Conservation (phyloP, 345 rosid genomes). For the Rubroshorea leprosula region DNA sequence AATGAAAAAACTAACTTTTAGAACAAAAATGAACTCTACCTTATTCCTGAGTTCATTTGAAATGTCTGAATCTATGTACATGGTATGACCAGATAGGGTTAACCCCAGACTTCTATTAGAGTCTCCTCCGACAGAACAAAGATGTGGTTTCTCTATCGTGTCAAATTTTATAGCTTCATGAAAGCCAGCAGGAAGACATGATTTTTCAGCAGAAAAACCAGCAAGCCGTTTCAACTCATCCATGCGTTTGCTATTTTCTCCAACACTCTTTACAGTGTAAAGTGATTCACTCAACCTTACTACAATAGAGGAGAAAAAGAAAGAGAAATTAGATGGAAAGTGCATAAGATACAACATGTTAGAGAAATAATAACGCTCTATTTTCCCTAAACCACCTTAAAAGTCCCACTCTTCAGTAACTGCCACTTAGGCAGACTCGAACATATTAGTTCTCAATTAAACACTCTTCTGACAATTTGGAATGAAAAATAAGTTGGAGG, state of each 20-base stretch:
- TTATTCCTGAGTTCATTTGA: conserved; percentile 56
- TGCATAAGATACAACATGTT: too few relatives aligned
- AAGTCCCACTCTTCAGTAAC: too few relatives aligned
- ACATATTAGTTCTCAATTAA: too few relatives aligned
- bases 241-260: conserved; percentile 31
- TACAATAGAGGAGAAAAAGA: conserved; percentile 23
- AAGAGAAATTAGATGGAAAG: not conserved
- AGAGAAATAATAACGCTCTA: too few relatives aligned
- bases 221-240: conserved; percentile 42
- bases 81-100: conserved; percentile 39
- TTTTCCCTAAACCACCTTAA: too few relatives aligned
- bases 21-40: conserved; percentile 34
- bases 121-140: conserved; percentile 35
- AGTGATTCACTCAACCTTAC: conserved; percentile 90
- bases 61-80: conserved; percentile 66
- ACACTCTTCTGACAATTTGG: too few relatives aligned
- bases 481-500: too few relatives aligned
- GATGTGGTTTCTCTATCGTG: conserved; percentile 28
- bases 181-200: conserved; percentile 57
- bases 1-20: not conserved
- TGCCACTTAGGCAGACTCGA: too few relatives aligned
- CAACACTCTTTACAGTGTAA: conserved; percentile 55
- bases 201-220: conserved; percentile 37
- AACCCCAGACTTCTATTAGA: conserved; percentile 30
- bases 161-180: conserved; percentile 44